phyloP scores from a whole-genome alignment of 495 filamentous ascomycete species.

The Penicillium mononematosum region DNA sequence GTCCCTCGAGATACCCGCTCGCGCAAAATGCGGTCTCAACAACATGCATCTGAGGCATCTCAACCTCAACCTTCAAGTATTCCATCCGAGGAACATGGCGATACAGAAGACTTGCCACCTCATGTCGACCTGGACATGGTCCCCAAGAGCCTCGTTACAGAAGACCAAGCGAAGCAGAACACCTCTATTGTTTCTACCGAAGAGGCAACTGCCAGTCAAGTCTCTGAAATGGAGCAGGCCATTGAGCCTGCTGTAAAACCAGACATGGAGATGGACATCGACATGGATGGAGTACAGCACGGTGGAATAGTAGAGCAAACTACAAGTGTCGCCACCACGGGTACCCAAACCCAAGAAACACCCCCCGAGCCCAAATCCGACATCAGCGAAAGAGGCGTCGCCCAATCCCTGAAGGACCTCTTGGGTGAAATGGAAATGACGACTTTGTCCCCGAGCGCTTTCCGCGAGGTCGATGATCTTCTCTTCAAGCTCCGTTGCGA shows the following conservation, averaged over 20 bases:
- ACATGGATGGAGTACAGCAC: neutral
- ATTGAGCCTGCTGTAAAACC: conserved; percentile 9
- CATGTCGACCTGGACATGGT: neutral
- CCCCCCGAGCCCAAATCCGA: conserved; percentile 4
- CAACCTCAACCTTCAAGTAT: neutral
- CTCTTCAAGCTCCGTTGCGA: conserved; percentile 66
- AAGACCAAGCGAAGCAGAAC: neutral
- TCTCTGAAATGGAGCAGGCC: conserved; percentile 9
- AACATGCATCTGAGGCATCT: conserved; percentile 4
- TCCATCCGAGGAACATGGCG: neutral
- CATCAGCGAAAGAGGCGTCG: conserved; percentile 35
- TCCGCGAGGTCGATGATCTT: conserved; percentile 62
- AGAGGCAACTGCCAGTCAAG: conserved; percentile 22
- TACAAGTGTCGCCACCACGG: conserved; percentile 12
- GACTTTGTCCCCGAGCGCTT: conserved; percentile 49
- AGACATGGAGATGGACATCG: conserved; percentile 22
- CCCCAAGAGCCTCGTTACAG: conserved; percentile 8
- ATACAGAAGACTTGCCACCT: neutral
- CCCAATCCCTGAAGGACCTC: conserved; percentile 48
- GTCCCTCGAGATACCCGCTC: conserved; percentile 18
- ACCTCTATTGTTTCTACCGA: conserved; percentile 20
- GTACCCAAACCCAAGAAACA: conserved; percentile 21
- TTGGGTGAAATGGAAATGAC: conserved; percentile 52
- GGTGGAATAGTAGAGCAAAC: neutral
- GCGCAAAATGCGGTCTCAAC: conserved; percentile 24